Percentiles rank a stretch among this genome's conserved stretches.
These are phyloP conservation scores for Lichtheimia ornata DNA, from an alignment of 371 early-diverging fungal genomes.

Conservation along the genomic window DNA sequence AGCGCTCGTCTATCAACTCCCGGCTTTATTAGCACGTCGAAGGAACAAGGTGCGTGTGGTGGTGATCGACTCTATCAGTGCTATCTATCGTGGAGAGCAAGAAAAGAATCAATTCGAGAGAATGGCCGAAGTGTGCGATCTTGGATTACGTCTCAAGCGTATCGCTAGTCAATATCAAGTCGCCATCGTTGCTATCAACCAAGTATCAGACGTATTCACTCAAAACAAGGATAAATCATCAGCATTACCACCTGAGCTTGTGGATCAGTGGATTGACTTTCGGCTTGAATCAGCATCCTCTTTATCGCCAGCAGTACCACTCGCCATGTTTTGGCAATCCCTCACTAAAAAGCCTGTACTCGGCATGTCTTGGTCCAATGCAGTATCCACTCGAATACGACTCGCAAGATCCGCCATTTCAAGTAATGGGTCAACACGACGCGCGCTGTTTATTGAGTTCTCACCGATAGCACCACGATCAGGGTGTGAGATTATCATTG, in stretches of 20 bases:
- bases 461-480: slow-evolving; percentile 29
- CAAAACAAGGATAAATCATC: slow-evolving; percentile 1
- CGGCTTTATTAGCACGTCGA: slow-evolving; percentile 51
- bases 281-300: slow-evolving; percentile 19
- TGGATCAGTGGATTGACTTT: slow-evolving; percentile 37
- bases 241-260: slow-evolving; percentile 13
- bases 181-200: slow-evolving; percentile 62
- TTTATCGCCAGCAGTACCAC: slow-evolving; percentile 12
- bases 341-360: slow-evolving; percentile 63
- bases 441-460: slow-evolving; percentile 47
- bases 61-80: slow-evolving; percentile 86
- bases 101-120: slow-evolving; percentile 34
- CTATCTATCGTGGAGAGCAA: slow-evolving; percentile 66
- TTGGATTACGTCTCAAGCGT: slow-evolving; percentile 63
- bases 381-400: slow-evolving; percentile 70
- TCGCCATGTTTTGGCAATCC: slow-evolving; percentile 43
- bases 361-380: slow-evolving; percentile 79
- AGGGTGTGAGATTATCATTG: slow-evolving; percentile 39
- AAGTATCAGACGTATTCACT: slow-evolving; percentile 36
- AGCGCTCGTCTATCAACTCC: slow-evolving; percentile 70
- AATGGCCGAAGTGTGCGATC: slow-evolving; percentile 55
- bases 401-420: slow-evolving; percentile 49
- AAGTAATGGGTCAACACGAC: slow-evolving; percentile 25
- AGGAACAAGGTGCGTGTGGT: slow-evolving; percentile 63
- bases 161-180: slow-evolving; percentile 60